Conservation (phyloP, 2,329 filamentous ascomycete species). For the Rhexocercosporidium sp. region DNA sequence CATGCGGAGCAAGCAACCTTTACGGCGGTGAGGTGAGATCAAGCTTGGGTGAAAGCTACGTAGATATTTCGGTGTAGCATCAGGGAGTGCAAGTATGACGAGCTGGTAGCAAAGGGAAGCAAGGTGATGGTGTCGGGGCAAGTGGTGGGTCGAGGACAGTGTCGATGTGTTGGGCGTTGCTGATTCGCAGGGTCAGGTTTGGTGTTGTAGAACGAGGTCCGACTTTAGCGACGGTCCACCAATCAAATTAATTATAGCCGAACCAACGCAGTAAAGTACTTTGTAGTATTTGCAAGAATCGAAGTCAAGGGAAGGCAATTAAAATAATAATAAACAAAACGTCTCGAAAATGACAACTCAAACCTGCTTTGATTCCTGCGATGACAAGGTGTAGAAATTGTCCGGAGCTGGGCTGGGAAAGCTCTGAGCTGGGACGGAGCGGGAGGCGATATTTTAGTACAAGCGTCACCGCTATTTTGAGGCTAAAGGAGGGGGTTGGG, state of each 20-base stretch:
- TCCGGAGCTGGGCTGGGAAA: not conserved
- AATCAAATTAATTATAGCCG: not conserved
- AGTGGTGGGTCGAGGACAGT: slow-evolving; percentile 14
- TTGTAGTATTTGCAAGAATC: not conserved
- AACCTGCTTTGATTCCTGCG: not conserved
- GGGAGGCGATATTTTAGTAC: slow-evolving; percentile 8
- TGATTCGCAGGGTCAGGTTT: slow-evolving; percentile 12
- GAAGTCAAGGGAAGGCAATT: not conserved
- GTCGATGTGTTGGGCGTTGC: slow-evolving; percentile 17
- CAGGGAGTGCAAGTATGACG: not conserved
- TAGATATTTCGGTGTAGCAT: slow-evolving; percentile 3
- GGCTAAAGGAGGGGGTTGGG: slow-evolving; percentile 3
- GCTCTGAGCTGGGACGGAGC: not conserved
- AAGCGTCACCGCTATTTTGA: not conserved
- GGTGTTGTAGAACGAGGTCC: no score
- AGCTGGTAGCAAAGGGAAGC: not conserved
- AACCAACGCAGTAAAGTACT: not conserved
- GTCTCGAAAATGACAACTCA: not conserved
- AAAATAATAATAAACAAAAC: not conserved
- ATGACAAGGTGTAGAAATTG: not conserved
- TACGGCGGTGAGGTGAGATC: slow-evolving; percentile 13
- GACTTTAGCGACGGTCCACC: slow-evolving; percentile 7
- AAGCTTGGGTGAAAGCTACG: slow-evolving; percentile 13
- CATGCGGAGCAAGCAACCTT: slow-evolving; percentile 10
- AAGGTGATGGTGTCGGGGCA: slow-evolving; percentile 16